Base-by-base conservation (phyloP, 2,329 filamentous ascomycete species). In the Penicillium sp. region DNA sequence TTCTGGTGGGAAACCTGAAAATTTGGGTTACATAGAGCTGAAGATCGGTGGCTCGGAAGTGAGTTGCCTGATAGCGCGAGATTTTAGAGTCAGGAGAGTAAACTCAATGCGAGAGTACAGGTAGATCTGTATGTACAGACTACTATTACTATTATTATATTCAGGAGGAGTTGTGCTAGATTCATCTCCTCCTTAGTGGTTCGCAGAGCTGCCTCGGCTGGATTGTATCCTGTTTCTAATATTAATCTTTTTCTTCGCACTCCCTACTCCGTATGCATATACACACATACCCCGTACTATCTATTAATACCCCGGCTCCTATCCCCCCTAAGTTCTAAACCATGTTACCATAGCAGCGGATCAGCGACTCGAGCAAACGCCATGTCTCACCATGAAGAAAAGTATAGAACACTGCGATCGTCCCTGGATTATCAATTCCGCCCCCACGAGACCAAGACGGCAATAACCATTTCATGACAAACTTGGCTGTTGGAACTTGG, bases 341-440 rank as follows among this genome's bases (percentile, higher is more conserved):
- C 24, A 28, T 28, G 45, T 49, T 49, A 49, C 45, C 45, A 49
- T 17, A n/a, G 17, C 40, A 51, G 50, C 13, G 19, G 62, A 60
- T 60, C 62, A 58, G 63, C 60, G 45, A 53, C 53, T 55, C 51
- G 33, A 60, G 6, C 35, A 56, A 63, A 53, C 65, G 65, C 61
- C 63, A 65, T 65, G 65, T 67, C 56, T 67, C 61, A 67, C 24
- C n/a, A 24, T 33, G n/a, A 22, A 24, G 28, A 42, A 45, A 53
- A 53, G 30, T 53, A 22, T 35, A 37, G 35, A 26, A 37, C 3
- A 24, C 10, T 22, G 30, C 10, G 50, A 26, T 35, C 47, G 8
- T 26, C 9, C 19, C 15, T 30, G 15, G 19, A 30, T 10, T 10
- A 33, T 7, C n/a, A 22, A 35, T 51, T 35, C 1, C 26, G 49